Evolutionary conservation across 441 rosid species (phyloP).

Genomic region (Corymbia calophylla): DNA sequence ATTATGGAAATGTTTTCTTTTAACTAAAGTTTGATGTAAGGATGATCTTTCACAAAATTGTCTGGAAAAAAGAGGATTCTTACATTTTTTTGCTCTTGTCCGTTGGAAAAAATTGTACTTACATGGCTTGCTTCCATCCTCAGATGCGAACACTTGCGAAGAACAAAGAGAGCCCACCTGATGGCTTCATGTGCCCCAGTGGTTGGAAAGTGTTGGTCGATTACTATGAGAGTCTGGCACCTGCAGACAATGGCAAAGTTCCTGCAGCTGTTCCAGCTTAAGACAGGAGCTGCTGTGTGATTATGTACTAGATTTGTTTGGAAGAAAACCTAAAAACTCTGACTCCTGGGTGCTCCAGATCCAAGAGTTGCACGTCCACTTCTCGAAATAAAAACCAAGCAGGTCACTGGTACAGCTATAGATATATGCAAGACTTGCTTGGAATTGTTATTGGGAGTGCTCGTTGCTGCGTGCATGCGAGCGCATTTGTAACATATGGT

Average conservation of each 20-base stretch:
- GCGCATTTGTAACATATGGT: not conserved
- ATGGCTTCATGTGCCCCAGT: conserved; percentile 95
- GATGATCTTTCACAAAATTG: not conserved
- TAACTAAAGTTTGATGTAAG: not conserved
- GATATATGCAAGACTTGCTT: conserved; percentile 6
- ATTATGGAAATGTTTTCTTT: not conserved
- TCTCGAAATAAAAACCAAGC: conserved; percentile 15
- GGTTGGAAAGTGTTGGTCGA: conserved; percentile 95
- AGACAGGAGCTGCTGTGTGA: conserved; percentile 3
- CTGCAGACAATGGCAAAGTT: conserved; percentile 37
- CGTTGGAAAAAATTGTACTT: not conserved
- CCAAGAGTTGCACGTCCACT: not conserved
- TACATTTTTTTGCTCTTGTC: not conserved
- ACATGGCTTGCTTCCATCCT: not conserved
- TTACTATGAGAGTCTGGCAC: conserved; percentile 62
- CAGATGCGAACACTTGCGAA: conserved; percentile 88
- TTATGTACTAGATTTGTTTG: conserved; percentile 10
- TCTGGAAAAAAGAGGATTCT: not conserved
- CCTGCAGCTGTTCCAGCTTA: conserved; percentile 60
- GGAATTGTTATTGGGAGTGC: conserved; percentile 15
- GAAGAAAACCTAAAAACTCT: conserved; percentile 7
- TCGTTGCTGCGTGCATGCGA: not conserved
- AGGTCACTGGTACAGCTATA: conserved; percentile 9
- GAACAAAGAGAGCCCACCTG: conserved; percentile 89
- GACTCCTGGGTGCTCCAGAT: conserved; percentile 7